Evolutionary conservation across 768 basidiomycete species (phyloP).

Genomic region (Paxillus ammoniavirescens): DNA sequence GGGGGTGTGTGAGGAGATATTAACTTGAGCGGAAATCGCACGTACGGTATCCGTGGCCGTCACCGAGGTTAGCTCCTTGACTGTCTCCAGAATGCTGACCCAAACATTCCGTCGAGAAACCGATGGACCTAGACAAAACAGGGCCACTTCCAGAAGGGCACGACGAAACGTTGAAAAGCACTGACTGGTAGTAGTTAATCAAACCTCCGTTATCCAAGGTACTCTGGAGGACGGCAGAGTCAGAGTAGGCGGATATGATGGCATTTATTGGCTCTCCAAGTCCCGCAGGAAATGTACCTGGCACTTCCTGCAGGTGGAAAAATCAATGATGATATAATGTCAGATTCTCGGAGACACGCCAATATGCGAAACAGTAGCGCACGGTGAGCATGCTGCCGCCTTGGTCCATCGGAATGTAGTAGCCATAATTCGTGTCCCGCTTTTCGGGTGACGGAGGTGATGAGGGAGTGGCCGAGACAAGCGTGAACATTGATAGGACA

Average conservation of each 20-base stretch:
- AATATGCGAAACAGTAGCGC: constrained; percentile 27
- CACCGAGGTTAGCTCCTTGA: constrained; percentile 80
- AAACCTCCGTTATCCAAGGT: constrained; percentile 65
- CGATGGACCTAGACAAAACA: constrained; percentile 48
- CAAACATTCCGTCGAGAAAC: constrained; percentile 76
- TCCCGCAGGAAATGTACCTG: constrained; percentile 61
- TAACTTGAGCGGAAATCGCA: constrained; percentile 3
- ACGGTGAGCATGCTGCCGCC: constrained; percentile 78
- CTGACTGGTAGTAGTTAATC: constrained; percentile 79
- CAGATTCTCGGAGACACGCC: not conserved
- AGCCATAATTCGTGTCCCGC: constrained; percentile 43
- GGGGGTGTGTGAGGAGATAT: not conserved
- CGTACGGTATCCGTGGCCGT: constrained; percentile 72
- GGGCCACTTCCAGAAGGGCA: not conserved
- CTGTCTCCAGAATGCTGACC: constrained; percentile 72
- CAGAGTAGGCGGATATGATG: constrained; percentile 78
- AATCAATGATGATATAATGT: not conserved
- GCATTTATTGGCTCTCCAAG: constrained; percentile 86
- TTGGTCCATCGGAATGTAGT: constrained; percentile 49
- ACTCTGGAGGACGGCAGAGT: constrained; percentile 63
- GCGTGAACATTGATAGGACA: constrained; percentile 6
- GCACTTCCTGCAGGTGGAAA: constrained; percentile 42
- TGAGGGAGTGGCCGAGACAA: constrained; percentile 9
- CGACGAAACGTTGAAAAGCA: constrained; percentile 8
- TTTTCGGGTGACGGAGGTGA: constrained; percentile 12